Conservation (phyloP, 805 yeast species). For the Wickerhamiella azymoides region DNA sequence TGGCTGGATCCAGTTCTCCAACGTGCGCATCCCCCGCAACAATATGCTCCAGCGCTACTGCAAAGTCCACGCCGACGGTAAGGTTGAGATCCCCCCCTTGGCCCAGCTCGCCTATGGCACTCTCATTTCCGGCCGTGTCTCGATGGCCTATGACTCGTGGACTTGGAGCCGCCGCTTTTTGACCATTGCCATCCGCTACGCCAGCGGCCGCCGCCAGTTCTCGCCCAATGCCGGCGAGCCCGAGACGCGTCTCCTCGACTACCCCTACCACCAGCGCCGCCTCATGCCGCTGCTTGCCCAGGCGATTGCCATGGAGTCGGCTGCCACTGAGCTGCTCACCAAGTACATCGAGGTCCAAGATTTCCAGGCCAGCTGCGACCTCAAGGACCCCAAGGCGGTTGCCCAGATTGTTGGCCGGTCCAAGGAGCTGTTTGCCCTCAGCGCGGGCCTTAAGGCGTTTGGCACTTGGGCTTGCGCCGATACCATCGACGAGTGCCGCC, state of each 20-base stretch:
- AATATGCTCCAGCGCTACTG: constrained; percentile 66
- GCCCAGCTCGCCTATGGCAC: constrained; percentile 77
- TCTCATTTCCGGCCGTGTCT: constrained; percentile 65
- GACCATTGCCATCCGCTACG: constrained; percentile 69
- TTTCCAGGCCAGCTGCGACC: constrained; percentile 29
- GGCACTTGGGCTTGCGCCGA: constrained; percentile 67
- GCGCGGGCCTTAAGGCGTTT: constrained; percentile 71
- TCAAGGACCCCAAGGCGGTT: constrained; percentile 32
- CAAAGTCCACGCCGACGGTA: constrained; percentile 45
- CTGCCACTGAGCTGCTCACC: constrained; percentile 43
- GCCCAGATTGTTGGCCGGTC: constrained; percentile 39
- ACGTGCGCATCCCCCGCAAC: constrained; percentile 63
- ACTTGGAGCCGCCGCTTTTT: constrained; percentile 59
- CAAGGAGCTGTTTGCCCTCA: constrained; percentile 61
- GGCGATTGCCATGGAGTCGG: constrained; percentile 55
- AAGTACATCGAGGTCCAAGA: constrained; percentile 36
- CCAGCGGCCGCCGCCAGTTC: constrained; percentile 74
- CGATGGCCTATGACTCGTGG: constrained; percentile 72
- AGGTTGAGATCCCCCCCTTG: constrained; percentile 57
- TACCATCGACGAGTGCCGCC: constrained; percentile 70
- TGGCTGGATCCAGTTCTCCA: constrained; percentile 81
- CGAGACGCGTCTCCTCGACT: constrained; percentile 61
- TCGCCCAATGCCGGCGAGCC: constrained; percentile 27
- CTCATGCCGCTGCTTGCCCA: constrained; percentile 67
- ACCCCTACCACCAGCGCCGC: constrained; percentile 74